Evolutionary conservation across 345 rosid genomes (phyloP).

Genomic region (Pelargonium nanum): DNA sequence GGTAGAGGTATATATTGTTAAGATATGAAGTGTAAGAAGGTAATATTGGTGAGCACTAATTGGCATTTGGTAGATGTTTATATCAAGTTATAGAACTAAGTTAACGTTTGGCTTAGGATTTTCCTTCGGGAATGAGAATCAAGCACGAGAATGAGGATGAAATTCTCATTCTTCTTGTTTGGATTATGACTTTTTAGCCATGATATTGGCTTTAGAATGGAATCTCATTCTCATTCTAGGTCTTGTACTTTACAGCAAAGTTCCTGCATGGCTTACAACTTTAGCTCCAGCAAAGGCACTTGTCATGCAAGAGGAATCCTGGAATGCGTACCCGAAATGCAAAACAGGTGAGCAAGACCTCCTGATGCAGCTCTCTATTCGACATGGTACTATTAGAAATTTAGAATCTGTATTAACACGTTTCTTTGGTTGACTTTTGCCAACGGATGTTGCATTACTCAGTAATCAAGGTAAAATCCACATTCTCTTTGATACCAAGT

Average conservation of each 20-base stretch:
- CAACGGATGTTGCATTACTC: slow-evolving; percentile 14
- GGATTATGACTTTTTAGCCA: too few relatives aligned
- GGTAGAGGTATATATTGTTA: too few relatives aligned
- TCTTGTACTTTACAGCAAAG: slow-evolving; percentile 31
- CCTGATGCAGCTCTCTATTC: background rate
- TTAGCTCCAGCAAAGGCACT: slow-evolving; percentile 46
- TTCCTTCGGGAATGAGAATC: too few relatives aligned
- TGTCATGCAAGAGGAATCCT: slow-evolving; percentile 43
- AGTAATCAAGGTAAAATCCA: slow-evolving; percentile 52
- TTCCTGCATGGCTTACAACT: slow-evolving; percentile 41
- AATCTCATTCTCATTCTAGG: too few relatives aligned
- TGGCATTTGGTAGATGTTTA: too few relatives aligned
- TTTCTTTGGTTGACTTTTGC: slow-evolving; percentile 7
- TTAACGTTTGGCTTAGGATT: too few relatives aligned
- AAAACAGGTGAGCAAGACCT: slow-evolving; percentile 34
- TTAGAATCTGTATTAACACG: slow-evolving; percentile 15
- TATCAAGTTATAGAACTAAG: background rate
- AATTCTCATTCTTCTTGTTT: too few relatives aligned
- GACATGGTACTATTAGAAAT: background rate
- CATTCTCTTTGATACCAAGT: background rate
- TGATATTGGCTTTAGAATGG: too few relatives aligned
- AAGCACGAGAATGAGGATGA: too few relatives aligned
- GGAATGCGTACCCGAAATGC: slow-evolving; percentile 55
- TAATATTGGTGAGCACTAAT: too few relatives aligned
- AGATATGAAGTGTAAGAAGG: too few relatives aligned